Percentiles rank a stretch among this genome's conserved stretches.
phyloP scores from a whole-genome alignment of 441 rosid species.

The Populus hybrid region DNA sequence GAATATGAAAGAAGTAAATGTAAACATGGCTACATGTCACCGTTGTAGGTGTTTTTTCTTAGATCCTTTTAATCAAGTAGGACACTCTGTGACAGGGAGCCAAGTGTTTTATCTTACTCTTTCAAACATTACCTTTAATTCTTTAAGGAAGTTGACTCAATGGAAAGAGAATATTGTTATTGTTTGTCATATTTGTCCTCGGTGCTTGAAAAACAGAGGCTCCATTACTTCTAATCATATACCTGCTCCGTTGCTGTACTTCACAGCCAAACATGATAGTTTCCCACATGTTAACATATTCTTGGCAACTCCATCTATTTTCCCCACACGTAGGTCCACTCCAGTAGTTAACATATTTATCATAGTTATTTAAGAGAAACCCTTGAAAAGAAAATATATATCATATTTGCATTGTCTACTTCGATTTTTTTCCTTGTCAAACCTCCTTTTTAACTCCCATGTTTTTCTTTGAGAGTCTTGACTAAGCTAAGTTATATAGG shows the following conservation, averaged over 20 bases:
- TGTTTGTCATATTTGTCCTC: neutral
- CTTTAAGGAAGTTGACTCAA: neutral
- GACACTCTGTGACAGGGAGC: neutral
- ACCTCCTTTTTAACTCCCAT: neutral
- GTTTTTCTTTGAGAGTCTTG: neutral
- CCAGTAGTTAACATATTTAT: no score
- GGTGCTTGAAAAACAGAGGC: neutral
- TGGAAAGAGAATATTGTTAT: neutral
- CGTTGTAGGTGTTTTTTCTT: neutral
- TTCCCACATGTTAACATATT: neutral
- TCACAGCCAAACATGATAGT: neutral
- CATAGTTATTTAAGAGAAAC: neutral
- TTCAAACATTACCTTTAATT: neutral
- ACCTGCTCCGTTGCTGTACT: neutral
- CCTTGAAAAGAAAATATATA: no score
- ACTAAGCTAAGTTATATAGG: neutral
- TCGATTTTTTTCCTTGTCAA: neutral
- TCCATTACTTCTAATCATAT: neutral
- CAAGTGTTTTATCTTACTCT: neutral
- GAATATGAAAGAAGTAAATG: neutral
- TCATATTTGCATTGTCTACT: neutral
- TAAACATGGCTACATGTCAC: slow-evolving; percentile 1
- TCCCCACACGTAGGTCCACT: neutral
- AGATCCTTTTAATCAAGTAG: neutral
- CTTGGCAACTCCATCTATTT: slow-evolving; percentile 6